Evolutionary conservation across 2,329 filamentous ascomycete genomes (phyloP).

Genomic region (Didymella segeticola): DNA sequence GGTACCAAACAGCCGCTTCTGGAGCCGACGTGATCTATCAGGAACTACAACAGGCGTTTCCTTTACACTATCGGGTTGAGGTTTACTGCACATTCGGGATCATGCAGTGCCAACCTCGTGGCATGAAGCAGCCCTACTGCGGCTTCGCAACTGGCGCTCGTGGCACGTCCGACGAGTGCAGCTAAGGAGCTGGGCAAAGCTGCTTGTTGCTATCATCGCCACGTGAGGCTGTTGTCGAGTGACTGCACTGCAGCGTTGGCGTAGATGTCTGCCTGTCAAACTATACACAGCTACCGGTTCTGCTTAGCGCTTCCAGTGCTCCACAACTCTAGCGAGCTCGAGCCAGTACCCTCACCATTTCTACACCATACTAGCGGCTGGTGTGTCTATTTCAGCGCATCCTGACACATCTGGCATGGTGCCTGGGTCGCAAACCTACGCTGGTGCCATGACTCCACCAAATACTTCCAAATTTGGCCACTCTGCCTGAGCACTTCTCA

Average conservation of each 20-base stretch:
- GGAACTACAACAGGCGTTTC: not conserved
- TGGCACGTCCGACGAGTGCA: not conserved
- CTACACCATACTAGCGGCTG: conserved; percentile 24
- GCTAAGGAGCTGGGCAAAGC: not conserved
- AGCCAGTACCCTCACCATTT: conserved; percentile 26
- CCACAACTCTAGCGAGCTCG: conserved; percentile 16
- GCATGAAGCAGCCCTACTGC: not conserved
- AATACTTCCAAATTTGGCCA: conserved; percentile 17
- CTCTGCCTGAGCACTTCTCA: conserved; percentile 22
- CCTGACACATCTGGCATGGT: conserved; percentile 16
- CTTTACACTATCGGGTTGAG: not conserved
- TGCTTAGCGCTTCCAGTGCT: conserved; percentile 23
- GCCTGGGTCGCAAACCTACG: conserved; percentile 16
- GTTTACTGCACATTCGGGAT: not conserved
- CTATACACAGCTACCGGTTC: conserved; percentile 18
- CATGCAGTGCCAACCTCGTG: conserved; percentile 1
- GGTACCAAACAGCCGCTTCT: conserved; percentile 1
- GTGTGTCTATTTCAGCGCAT: conserved; percentile 21
- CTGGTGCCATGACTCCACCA: conserved; percentile 9
- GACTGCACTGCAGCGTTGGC: conserved; percentile 14
- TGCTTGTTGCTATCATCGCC: not conserved
- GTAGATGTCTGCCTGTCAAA: conserved; percentile 23
- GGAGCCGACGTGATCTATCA: conserved; percentile 4
- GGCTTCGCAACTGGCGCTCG: not conserved
- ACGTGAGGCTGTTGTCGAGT: conserved; percentile 7